These are phyloP conservation scores for Fagopyrum homotropicum DNA, from an alignment of 148 eudicot genomes.

Conservation along the genomic window DNA sequence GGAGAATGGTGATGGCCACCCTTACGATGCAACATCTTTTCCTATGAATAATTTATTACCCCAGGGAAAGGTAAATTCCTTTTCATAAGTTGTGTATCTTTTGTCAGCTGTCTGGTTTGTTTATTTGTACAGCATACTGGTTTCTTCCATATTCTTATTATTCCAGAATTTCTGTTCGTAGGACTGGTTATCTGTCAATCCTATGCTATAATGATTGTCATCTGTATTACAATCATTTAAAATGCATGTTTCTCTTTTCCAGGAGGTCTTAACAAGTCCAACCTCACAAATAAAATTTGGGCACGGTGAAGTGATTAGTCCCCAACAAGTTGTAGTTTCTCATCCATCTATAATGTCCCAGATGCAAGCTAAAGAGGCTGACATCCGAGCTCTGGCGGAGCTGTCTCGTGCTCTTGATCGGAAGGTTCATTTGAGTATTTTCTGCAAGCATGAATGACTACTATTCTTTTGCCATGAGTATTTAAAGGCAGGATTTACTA, in stretches of 20 bases:
- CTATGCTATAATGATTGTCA: not conserved
- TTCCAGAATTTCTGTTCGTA: not conserved
- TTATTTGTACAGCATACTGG: not conserved
- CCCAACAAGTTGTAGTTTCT: constrained; percentile 43
- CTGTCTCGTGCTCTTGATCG: constrained; percentile 81
- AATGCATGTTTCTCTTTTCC: constrained; percentile 16
- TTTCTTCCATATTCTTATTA: not conserved
- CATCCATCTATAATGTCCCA: constrained; percentile 54
- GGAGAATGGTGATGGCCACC: constrained; percentile 31
- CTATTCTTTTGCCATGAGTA: not conserved
- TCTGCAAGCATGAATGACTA: constrained; percentile 7
- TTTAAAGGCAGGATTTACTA: constrained; percentile 1
- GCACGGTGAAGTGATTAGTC: constrained; percentile 28
- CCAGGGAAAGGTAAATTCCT: constrained; percentile 49
- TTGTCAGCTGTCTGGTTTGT: not conserved
- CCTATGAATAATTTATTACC: constrained; percentile 36
- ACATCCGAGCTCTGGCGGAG: constrained; percentile 83
- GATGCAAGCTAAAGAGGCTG: constrained; percentile 88
- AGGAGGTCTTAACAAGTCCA: constrained; percentile 46
- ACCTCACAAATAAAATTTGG: constrained; percentile 35
- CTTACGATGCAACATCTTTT: constrained; percentile 39
- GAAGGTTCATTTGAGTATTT: constrained; percentile 41
- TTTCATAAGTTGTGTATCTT: not conserved
- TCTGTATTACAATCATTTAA: not conserved
- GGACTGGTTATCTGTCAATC: not conserved